Evolutionary conservation across 1,284 basidiomycete species (phyloP), one percentile per base, ranked within the genome.

Genomic region (Ceratobasidium sp.): DNA sequence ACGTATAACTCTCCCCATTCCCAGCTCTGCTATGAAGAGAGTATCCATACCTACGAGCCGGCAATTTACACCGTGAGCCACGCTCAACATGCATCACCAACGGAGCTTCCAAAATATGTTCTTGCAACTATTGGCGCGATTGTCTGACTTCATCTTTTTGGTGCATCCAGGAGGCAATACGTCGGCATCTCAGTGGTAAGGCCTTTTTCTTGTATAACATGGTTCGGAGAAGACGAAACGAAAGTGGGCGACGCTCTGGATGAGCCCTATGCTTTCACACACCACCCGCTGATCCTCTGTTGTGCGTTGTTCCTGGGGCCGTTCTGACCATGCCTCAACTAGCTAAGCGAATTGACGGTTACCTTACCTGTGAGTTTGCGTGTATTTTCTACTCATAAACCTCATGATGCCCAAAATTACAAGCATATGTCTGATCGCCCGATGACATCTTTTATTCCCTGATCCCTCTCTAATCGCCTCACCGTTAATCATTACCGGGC

Each of bases 51-150:
- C 84, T 85, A 83, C 89, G 91, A 91, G 91, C 87, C 83, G 90
- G 91, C 90, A 91, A 92, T 85, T 84, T 54, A 64, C 86, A 83
- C 83, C 85, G 89, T 92, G 91, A 91, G 87, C 91, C 91, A 83
- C 84, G 85, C 91, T 91, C 87, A 90, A 91, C 91, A 92, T 92
- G 91, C 91, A 92, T 92, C 91, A 92, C 91, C 91, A 92, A 90
- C 91, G 90, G 91, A 92, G 83, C 84, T 77, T 81, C 80, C 79
- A 65, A 80, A 15, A 23, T 17, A 6, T 65, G 28, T 17, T 40
- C 46, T 38, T 46, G 20, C 48, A 52, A 33, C 66, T 62, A 71
- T 48, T 42, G 44, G 12, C 61, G 79, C 79, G 80, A 80, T 66
- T 73, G 77, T 77, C 17, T 75, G 62, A 70, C 80, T 81, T 44